Evolutionary conservation across 2,329 filamentous ascomycete species (phyloP), one percentile per base, ranked within the genome.

Genomic region (Beauveria sp.): DNA sequence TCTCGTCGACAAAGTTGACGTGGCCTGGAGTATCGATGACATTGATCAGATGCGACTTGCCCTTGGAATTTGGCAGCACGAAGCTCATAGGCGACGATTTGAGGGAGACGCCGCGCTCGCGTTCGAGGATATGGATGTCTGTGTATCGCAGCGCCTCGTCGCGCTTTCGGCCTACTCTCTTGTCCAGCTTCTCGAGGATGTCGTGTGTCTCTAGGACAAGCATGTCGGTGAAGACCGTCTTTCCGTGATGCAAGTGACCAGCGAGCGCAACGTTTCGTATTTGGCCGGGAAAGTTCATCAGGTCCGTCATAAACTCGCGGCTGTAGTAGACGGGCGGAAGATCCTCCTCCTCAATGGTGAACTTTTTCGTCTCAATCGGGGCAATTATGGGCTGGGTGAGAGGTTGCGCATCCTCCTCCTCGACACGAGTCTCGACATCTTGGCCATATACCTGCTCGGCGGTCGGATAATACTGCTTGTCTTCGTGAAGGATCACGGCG

Each of bases 381-480:
- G 90, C 92, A 71, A 99, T 90, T 64, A 99, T 98, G 38, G 95
- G 95, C 70, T 97, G 87, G 34, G 90, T 87, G 65, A 99, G 83
- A 52, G 93, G 90, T 74, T 99, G 95, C 63, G 93, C 90, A 79
- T 99, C 95, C 77, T 98, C 95, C 75, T 99, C 95, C 72, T 98
- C 90, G 43, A 99, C 93, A 75, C 96, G 79, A 1, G 93, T 95
- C 77, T 99, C 95, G 69, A 99, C 95, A 76, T 95, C 93, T 68
- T 87, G 83, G 58, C 95, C 95, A 73, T 98, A 99, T 48, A 96
- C 88, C 75, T 99, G 95, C 72, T 93, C 88, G 62, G 95, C 95
- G n/a, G 93, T 96, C 34, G 95, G 95, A 73, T 99, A 99, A 76
- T 99, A 99, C 74, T 98, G 95, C 76, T 99, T 99, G 78, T 99